Evolutionary conservation across 1,139 yeast species (phyloP).

Genomic region (Arxiozyma bovina): DNA sequence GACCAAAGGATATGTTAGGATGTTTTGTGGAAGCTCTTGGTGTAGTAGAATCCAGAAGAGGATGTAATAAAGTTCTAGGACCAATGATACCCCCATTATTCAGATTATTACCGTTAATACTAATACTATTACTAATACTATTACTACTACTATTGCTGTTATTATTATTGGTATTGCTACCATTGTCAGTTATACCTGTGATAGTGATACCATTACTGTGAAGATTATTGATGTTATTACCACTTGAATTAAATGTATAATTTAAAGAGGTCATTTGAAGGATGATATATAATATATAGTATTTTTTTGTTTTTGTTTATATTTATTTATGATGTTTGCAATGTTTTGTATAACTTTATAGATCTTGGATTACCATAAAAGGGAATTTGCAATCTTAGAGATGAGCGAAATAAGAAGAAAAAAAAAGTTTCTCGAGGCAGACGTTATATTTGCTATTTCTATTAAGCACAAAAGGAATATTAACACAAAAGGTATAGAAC

Average conservation of each 20-base stretch:
- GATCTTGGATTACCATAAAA: neutral
- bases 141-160: neutral
- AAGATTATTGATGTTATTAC: neutral
- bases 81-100: neutral
- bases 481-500: no score
- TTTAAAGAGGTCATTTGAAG: neutral
- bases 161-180: constrained; percentile 1
- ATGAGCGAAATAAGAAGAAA: no score
- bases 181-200: no score
- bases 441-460: no score
- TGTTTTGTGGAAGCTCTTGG: neutral
- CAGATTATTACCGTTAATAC: neutral
- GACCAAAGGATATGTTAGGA: neutral
- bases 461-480: no score
- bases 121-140: neutral
- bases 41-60: neutral
- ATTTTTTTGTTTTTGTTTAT: no score
- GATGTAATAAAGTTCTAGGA: constrained; percentile 5
- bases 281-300: no score
- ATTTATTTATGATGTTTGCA: no score
- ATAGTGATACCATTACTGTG: neutral
- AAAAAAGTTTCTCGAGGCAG: neutral
- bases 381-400: neutral
- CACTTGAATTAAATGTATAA: neutral
- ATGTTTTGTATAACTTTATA: neutral